Evolutionary conservation across 352 stramenopile genomes (phyloP).

Genomic region (Phytophthora agathidicida): DNA sequence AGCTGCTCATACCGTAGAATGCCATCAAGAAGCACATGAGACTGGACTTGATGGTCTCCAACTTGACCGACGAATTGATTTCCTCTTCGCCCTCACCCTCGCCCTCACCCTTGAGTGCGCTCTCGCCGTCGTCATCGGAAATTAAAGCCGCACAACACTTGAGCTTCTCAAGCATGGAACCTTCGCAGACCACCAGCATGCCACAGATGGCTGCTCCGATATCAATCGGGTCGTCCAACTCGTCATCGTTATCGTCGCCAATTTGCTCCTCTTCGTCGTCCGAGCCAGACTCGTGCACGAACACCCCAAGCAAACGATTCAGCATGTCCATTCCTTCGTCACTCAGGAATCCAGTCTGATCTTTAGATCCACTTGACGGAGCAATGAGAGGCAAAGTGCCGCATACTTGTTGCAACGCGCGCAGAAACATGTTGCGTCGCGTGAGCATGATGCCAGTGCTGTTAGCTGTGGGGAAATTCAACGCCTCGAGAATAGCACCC

Average conservation of each 20-base stretch:
- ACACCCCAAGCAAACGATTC: conserved; percentile 67
- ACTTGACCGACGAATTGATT: conserved; percentile 33
- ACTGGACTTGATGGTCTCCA: conserved; percentile 67
- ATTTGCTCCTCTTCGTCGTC: conserved; percentile 32
- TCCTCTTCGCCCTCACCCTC: conserved; percentile 29
- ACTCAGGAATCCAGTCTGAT: conserved; percentile 41
- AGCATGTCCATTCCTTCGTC: conserved; percentile 73
- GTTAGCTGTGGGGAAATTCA: conserved; percentile 33
- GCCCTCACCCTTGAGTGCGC: conserved; percentile 20
- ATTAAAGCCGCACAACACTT: conserved; percentile 51
- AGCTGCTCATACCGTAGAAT: conserved; percentile 87
- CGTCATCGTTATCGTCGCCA: conserved; percentile 52
- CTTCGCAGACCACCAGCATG: conserved; percentile 70
- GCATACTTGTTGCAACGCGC: conserved; percentile 59
- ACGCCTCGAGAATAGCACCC: conserved; percentile 40
- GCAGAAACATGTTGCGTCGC: conserved; percentile 51
- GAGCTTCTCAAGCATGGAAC: conserved; percentile 64
- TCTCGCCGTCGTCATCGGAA: conserved; percentile 37
- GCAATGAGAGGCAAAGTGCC: conserved; percentile 27
- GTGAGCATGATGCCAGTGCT: conserved; percentile 39
- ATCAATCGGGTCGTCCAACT: conserved; percentile 60
- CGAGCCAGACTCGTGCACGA: conserved; percentile 53
- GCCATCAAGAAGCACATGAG: conserved; percentile 84
- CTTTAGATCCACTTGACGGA: conserved; percentile 22
- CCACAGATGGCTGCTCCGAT: conserved; percentile 62